These are phyloP conservation scores for Jimgerdemannia flammicorona DNA, from an alignment of 192 early-diverging fungal species.

Conservation along the genomic window DNA sequence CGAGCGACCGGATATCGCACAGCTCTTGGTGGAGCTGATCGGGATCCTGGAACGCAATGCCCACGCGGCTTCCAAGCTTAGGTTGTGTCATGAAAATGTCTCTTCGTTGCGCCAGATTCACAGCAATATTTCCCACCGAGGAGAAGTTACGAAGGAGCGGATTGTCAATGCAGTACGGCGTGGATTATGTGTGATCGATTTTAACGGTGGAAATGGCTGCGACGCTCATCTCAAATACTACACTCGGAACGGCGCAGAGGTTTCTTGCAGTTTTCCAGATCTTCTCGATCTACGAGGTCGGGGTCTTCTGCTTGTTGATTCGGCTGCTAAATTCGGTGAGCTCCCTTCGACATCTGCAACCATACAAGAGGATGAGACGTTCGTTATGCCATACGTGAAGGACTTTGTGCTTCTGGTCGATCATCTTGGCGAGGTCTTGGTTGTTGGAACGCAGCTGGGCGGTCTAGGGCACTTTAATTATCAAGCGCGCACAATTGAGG, in stretches of 20 bases:
- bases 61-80: constrained; percentile 5
- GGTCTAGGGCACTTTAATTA: constrained; percentile 23
- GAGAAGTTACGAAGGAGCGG: constrained; percentile 15
- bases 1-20: not conserved
- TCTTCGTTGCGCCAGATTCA: constrained; percentile 15
- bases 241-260: not conserved
- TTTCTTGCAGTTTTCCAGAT: constrained; percentile 3
- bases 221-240: constrained; percentile 5
- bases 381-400: not conserved
- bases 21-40: constrained; percentile 4
- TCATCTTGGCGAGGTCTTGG: constrained; percentile 6
- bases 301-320: constrained; percentile 15
- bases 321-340: not conserved
- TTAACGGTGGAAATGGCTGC: constrained; percentile 1
- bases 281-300: constrained; percentile 18
- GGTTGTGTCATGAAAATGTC: constrained; percentile 5
- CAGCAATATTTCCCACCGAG: constrained; percentile 8
- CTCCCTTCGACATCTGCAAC: not conserved
- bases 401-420: constrained; percentile 19
- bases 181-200: constrained; percentile 12
- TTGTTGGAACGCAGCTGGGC: constrained; percentile 4
- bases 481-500: constrained; percentile 2
- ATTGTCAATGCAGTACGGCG: constrained; percentile 11
- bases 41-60: not conserved
- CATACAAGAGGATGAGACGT: not conserved